Evolutionary conservation across 2,329 filamentous ascomycete species (phyloP), one percentile per base, ranked within the genome.

Genomic region (Diaporthe citrichinensis): DNA sequence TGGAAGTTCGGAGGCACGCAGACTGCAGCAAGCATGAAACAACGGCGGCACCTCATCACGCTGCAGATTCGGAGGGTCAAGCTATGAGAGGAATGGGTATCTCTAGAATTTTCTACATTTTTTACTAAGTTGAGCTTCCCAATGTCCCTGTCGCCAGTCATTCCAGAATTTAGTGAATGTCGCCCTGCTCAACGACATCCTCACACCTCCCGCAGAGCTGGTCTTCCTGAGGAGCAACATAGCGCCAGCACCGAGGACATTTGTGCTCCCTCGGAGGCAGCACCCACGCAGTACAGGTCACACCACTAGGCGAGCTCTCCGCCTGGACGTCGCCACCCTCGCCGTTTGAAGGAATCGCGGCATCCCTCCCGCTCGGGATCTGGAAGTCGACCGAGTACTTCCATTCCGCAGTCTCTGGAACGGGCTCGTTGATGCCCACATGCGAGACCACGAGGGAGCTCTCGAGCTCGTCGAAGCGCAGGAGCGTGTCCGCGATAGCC

Each of bases 161-260:
- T 14, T 23, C 20, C 31, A 20, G 25, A 4, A 41, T 44, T 23
- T 25, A 15, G 23, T 46, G 51, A 65, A 65, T 44, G 17, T 57
- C 57, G n/a, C n/a, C 51, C 39, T 28, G 4, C 36, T 80, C 80
- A 23, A 96, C 89, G 49, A 93, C 90, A 17, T 91, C 89, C 41
- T 92, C 91, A 82, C 96, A 98, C 81, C 95, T 88, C 67, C 84
- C 84, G 83, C 96, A 98, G 25, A 98, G 85, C 53, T 86, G 83
- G 25, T 94, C 91, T 79, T 93, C 88, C 65, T 85, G 84, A n/a
- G 89, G 86, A n/a, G 94, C 92, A 34, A 94, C 88, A 83, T 95
- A 98, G 77, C 94, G 91, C 97, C 97, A 99, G 85, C 97, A 99
- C 69, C 97, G 89, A 0, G 91, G 88, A 82, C 97, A 99, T 84